Evolutionary conservation across 352 stramenopile genomes (phyloP).

Genomic region (Phytophthora podocarpi): DNA sequence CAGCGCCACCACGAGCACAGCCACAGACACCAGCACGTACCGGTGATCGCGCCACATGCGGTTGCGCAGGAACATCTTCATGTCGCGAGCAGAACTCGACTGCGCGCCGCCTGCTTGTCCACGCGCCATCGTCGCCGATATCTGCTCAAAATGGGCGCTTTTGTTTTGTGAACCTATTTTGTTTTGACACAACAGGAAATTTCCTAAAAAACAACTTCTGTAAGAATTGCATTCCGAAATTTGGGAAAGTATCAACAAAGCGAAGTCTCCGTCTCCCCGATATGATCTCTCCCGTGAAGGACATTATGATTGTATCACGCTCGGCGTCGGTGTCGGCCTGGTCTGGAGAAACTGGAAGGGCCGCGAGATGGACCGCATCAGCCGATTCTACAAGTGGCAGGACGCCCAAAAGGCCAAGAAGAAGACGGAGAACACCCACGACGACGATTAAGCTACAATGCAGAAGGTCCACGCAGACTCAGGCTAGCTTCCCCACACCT

Average conservation of each 20-base stretch:
- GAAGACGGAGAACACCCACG: background rate
- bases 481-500: too few species aligned
- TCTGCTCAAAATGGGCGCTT: background rate
- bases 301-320: slow-evolving; percentile 66
- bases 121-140: slow-evolving; percentile 20
- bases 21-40: slow-evolving; percentile 55
- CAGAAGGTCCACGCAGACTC: background rate
- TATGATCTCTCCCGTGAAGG: slow-evolving; percentile 76
- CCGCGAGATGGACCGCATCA: slow-evolving; percentile 68
- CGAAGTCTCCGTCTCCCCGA: background rate
- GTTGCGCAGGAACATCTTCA: slow-evolving; percentile 86
- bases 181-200: too few species aligned
- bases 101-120: slow-evolving; percentile 36
- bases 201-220: too few species aligned
- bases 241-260: background rate
- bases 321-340: slow-evolving; percentile 44
- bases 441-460: background rate
- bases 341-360: slow-evolving; percentile 67
- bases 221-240: background rate
- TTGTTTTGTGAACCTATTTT: too few species aligned
- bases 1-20: slow-evolving; percentile 58
- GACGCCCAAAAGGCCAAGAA: slow-evolving; percentile 47
- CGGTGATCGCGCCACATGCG: slow-evolving; percentile 84
- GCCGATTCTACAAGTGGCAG: slow-evolving; percentile 78
- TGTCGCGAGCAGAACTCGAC: slow-evolving; percentile 68